Conservation (phyloP, 1,284 basidiomycete genomes). For the Ceratobasidium papillatum region DNA sequence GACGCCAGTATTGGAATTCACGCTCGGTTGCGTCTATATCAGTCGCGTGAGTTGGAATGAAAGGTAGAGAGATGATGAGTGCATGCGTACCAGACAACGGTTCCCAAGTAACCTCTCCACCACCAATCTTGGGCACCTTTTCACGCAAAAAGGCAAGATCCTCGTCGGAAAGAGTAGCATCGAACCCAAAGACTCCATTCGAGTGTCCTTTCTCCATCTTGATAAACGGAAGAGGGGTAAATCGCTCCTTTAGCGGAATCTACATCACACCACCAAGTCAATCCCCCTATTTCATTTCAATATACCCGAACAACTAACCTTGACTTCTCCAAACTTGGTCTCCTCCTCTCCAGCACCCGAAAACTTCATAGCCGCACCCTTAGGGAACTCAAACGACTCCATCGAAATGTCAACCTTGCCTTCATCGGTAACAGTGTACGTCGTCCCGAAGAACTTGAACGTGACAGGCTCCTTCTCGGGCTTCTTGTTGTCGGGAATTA, state of each 20-base stretch:
- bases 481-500: constrained; percentile 45
- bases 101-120: constrained; percentile 68
- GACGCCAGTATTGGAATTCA: constrained; percentile 74
- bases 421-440: constrained; percentile 68
- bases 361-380: constrained; percentile 79
- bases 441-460: constrained; percentile 53
- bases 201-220: constrained; percentile 69
- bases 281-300: constrained; percentile 38
- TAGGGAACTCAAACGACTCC: constrained; percentile 74
- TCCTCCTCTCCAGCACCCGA: constrained; percentile 65
- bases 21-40: constrained; percentile 67
- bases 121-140: constrained; percentile 67
- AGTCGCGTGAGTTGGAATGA: background rate
- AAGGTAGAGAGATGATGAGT: constrained; percentile 4
- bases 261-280: constrained; percentile 49
- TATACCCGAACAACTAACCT: constrained; percentile 57
- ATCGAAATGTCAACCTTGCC: constrained; percentile 66
- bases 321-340: constrained; percentile 73
- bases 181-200: constrained; percentile 59
- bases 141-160: constrained; percentile 71
- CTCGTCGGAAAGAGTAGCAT: constrained; percentile 69
- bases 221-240: constrained; percentile 76
- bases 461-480: constrained; percentile 51
- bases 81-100: constrained; percentile 63
- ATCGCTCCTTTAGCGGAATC: constrained; percentile 80